Percentiles rank a stretch among this genome's conserved stretches.
phyloP scores from a whole-genome alignment of 805 yeast species.

The Candida nemodendra region DNA sequence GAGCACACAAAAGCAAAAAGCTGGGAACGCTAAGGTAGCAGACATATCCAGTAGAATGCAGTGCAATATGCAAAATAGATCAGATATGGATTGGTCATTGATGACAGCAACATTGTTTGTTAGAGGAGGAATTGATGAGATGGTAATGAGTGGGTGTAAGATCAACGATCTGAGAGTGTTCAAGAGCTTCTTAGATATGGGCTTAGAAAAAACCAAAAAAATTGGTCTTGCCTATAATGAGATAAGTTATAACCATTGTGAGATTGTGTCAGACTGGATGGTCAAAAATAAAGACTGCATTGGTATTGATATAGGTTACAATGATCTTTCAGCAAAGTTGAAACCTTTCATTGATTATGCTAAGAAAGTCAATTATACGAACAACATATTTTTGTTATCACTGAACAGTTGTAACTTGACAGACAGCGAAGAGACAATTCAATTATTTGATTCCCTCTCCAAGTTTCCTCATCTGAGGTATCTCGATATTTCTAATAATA shows the following conservation, averaged over 20 bases:
- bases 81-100: constrained; percentile 80
- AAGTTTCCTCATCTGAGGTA: constrained; percentile 60
- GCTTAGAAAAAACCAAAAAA: constrained; percentile 55
- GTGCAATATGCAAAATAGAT: constrained; percentile 53
- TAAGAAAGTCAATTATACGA: constrained; percentile 9
- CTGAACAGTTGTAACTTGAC: constrained; percentile 61
- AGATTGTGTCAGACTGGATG: constrained; percentile 59
- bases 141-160: constrained; percentile 76
- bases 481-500: constrained; percentile 73
- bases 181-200: constrained; percentile 52
- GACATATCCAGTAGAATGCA: constrained; percentile 39
- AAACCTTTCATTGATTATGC: constrained; percentile 39
- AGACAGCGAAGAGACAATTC: constrained; percentile 49
- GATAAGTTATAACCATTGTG: constrained; percentile 56
- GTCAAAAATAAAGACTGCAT: constrained; percentile 41
- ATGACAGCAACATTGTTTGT: constrained; percentile 65
- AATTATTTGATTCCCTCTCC: constrained; percentile 49
- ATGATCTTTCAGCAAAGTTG: constrained; percentile 51
- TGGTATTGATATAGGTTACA: constrained; percentile 84
- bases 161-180: constrained; percentile 55
- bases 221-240: constrained; percentile 80
- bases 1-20: constrained; percentile 39
- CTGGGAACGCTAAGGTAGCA: constrained; percentile 23
- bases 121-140: constrained; percentile 76
- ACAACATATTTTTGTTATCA: constrained; percentile 49